phyloP scores from a whole-genome alignment of 441 rosid genomes.

The Jatropha podagrica region DNA sequence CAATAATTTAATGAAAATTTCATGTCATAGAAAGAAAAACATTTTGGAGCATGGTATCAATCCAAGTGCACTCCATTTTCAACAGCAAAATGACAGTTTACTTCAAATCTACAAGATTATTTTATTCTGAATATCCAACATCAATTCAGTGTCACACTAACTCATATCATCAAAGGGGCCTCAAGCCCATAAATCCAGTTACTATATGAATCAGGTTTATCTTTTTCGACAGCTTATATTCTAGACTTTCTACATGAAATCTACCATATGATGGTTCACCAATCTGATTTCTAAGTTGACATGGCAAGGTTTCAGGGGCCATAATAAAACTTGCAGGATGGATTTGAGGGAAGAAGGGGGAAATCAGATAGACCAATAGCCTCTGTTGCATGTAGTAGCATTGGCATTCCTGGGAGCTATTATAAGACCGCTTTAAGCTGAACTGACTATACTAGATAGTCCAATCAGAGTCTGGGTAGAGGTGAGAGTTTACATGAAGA shows the following conservation, averaged over 20 bases:
- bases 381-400: background rate
- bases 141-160: background rate
- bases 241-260: background rate
- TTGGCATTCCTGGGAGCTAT: background rate
- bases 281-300: background rate
- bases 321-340: background rate
- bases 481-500: background rate
- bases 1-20: background rate
- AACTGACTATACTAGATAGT: background rate
- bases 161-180: background rate
- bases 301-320: background rate
- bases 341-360: background rate
- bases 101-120: background rate
- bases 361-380: background rate
- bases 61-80: conserved; percentile 3
- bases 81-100: background rate
- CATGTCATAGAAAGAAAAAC: background rate
- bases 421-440: background rate
- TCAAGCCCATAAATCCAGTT: background rate
- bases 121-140: background rate
- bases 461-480: background rate
- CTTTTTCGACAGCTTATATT: background rate
- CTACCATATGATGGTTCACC: background rate
- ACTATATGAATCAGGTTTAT: background rate
- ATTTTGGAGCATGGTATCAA: background rate